These are phyloP conservation scores for Magnolia kwangsiensis DNA, from an alignment of 164 flowering plant genomes.

Conservation along the genomic window DNA sequence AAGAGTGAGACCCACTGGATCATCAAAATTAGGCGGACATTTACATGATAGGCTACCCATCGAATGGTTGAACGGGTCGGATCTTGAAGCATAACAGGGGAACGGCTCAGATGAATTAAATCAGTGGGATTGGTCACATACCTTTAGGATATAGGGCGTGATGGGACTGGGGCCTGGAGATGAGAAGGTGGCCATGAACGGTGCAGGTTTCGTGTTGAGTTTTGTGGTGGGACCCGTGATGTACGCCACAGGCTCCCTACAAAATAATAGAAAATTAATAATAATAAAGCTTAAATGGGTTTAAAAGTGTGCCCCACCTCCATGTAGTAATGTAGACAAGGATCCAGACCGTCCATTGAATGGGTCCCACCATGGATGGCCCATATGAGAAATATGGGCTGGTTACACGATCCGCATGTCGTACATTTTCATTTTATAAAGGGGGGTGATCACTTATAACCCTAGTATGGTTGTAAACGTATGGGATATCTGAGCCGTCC, in stretches of 20 bases:
- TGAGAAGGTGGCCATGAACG: conserved; percentile 78
- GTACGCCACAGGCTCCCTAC: conserved; percentile 50
- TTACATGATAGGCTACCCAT: too few relatives aligned
- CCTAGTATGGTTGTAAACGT: too few relatives aligned
- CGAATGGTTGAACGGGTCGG: background rate
- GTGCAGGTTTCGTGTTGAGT: conserved; percentile 57
- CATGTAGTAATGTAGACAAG: too few relatives aligned
- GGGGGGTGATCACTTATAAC: too few relatives aligned
- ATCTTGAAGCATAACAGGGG: too few relatives aligned
- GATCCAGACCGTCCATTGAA: background rate
- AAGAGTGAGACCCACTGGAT: background rate
- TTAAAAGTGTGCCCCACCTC: too few relatives aligned
- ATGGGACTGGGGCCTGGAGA: conserved; percentile 68
- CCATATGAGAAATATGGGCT: too few relatives aligned
- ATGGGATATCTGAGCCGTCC: too few relatives aligned
- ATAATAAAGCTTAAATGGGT: background rate
- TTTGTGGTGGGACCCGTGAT: conserved; percentile 39
- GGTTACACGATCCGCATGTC: too few relatives aligned
- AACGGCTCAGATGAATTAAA: background rate
- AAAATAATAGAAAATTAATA: background rate
- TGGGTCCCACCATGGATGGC: too few relatives aligned
- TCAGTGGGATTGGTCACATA: conserved; percentile 11
- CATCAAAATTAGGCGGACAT: background rate
- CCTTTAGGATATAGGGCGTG: conserved; percentile 78
- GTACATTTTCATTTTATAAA: too few relatives aligned